Percentiles rank a stretch among this genome's conserved stretches.
Conservation (phyloP, 257 asterid species). For the Anisodus tanguticus region DNA sequence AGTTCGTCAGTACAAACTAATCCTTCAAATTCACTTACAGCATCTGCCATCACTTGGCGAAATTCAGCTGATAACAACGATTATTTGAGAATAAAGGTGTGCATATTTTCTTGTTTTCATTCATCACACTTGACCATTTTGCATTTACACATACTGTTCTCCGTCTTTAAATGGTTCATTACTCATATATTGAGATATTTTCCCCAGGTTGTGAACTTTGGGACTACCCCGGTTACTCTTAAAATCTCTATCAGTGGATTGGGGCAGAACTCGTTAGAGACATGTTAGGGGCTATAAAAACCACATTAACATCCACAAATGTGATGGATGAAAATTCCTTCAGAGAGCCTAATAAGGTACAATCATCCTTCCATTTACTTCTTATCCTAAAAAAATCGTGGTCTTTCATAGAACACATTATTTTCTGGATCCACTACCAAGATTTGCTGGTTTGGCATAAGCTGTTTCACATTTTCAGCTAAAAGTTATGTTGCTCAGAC, state of each 20-base stretch:
- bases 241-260: conserved; percentile 52
- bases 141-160: not conserved
- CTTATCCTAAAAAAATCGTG: not conserved
- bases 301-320: conserved; percentile 60
- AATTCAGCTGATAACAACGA: conserved; percentile 47
- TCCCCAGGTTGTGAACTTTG: conserved; percentile 72
- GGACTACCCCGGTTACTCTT: conserved; percentile 52
- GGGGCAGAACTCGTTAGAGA: conserved; percentile 47
- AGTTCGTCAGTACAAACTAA: conserved; percentile 56
- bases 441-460: not conserved
- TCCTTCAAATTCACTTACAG: conserved; percentile 56
- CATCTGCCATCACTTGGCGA: conserved; percentile 79
- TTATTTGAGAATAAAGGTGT: conserved; percentile 64
- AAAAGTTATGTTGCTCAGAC: not conserved
- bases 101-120: not conserved
- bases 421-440: not conserved
- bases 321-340: conserved; percentile 83
- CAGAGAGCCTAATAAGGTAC: conserved; percentile 66
- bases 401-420: not conserved
- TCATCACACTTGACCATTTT: not conserved
- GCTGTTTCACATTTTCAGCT: not conserved
- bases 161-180: not conserved
- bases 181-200: conserved; percentile 3
- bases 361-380: not conserved
- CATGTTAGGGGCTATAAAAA: conserved; percentile 51